Conservation (phyloP, 495 filamentous ascomycete species). For the Trichoderma virens region DNA sequence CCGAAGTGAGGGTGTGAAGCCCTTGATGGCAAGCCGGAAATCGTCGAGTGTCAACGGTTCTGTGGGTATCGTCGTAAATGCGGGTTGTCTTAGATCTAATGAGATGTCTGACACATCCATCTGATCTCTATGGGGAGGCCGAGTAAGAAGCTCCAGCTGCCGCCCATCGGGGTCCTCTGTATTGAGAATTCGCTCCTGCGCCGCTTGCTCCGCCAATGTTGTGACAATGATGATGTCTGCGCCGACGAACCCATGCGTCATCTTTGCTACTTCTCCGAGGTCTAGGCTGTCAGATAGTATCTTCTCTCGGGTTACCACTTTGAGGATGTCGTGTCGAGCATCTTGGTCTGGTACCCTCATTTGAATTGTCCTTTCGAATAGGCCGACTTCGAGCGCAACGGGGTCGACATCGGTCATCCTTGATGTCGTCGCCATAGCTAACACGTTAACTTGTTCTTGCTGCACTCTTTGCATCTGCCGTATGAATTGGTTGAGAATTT, state of each 20-base stretch:
- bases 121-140: slow-evolving; percentile 13
- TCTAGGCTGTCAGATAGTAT: slow-evolving; percentile 64
- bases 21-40: slow-evolving; percentile 53
- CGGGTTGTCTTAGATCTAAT: neutral
- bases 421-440: slow-evolving; percentile 5
- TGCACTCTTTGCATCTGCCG: neutral
- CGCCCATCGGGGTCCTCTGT: neutral
- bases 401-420: neutral
- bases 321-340: slow-evolving; percentile 77
- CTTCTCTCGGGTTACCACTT: slow-evolving; percentile 62
- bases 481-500: neutral
- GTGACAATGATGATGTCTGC: slow-evolving; percentile 49
- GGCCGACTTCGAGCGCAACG: neutral
- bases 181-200: neutral
- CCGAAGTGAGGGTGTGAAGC: slow-evolving; percentile 87
- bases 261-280: slow-evolving; percentile 71
- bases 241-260: slow-evolving; percentile 90
- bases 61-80: neutral
- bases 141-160: neutral
- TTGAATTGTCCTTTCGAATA: neutral
- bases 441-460: neutral
- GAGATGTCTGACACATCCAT: slow-evolving; percentile 17
- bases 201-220: neutral
- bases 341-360: slow-evolving; percentile 8
- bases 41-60: slow-evolving; percentile 21